Evolutionary conservation across 1,284 basidiomycete genomes (phyloP).

Genomic region (Polyporus tsugae): DNA sequence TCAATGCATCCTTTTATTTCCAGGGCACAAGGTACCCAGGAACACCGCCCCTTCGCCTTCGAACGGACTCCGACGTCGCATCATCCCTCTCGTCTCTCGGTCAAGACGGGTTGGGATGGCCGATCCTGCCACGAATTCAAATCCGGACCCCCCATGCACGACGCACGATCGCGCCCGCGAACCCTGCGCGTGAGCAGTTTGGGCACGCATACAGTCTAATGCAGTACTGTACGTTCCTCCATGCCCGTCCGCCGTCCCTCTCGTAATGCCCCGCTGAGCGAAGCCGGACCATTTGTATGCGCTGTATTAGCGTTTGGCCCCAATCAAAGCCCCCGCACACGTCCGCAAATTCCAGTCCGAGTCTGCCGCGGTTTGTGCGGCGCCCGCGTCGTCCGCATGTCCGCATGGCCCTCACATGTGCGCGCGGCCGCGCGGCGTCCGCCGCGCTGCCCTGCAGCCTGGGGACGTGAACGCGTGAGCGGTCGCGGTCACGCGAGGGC

Average conservation of each 20-base stretch:
- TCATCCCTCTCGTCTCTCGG: neutral
- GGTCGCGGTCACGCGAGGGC: neutral
- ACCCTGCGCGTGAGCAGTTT: neutral
- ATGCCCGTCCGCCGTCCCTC: neutral
- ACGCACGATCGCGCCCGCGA: neutral
- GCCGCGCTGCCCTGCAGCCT: neutral
- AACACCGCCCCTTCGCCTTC: neutral
- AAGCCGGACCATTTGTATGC: too few species aligned
- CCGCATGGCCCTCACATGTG: neutral
- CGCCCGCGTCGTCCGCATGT: neutral
- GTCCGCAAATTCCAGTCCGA: neutral
- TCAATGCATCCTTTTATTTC: neutral
- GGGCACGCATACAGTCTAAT: neutral
- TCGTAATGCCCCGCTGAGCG: neutral
- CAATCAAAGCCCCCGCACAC: conserved; percentile 1
- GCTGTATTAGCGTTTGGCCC: neutral
- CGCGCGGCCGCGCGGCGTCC: neutral
- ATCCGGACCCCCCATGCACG: neutral
- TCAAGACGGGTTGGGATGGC: neutral
- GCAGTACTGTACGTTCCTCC: neutral
- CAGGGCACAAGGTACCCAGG: conserved; percentile 4
- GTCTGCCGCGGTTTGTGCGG: neutral
- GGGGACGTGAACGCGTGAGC: neutral
- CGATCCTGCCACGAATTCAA: neutral
- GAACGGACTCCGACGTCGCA: neutral